Percentiles rank a stretch among this genome's conserved stretches.
phyloP scores from a whole-genome alignment of 75 land plant genomes.

The Picea sitchensis region DNA sequence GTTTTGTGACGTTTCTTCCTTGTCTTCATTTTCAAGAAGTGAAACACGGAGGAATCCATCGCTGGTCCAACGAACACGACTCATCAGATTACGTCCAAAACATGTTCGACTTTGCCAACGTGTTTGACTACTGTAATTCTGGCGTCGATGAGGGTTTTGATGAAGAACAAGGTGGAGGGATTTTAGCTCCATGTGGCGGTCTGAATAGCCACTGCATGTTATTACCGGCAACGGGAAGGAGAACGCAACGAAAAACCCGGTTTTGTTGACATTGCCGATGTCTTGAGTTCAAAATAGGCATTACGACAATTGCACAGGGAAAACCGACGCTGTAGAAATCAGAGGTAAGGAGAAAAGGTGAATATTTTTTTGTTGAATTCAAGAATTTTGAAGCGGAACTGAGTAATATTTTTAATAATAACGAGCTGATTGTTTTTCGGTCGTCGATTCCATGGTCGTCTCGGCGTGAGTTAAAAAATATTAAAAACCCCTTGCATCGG shows the following conservation, averaged over 20 bases:
- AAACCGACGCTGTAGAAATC: neutral
- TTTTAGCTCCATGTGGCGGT: conserved; percentile 25
- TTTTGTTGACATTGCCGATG: conserved; percentile 11
- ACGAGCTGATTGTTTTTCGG: neutral
- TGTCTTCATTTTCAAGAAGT: too few species aligned
- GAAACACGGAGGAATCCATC: too few species aligned
- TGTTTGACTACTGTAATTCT: conserved; percentile 29
- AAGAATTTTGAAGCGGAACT: neutral
- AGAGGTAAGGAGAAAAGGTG: neutral
- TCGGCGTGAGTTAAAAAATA: neutral
- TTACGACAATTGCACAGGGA: neutral
- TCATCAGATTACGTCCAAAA: conserved; percentile 20
- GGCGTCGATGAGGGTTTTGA: conserved; percentile 10
- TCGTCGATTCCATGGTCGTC: conserved; percentile 8
- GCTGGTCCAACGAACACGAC: conserved; percentile 10
- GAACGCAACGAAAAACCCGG: conserved; percentile 9
- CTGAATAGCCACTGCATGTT: conserved; percentile 24
- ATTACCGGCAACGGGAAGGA: conserved; percentile 15
- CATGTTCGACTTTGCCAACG: conserved; percentile 32
- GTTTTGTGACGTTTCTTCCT: too few species aligned
- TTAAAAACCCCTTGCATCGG: neutral
- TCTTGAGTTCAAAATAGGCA: neutral
- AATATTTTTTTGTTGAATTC: neutral
- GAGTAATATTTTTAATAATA: neutral
- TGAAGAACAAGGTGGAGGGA: conserved; percentile 15